phyloP scores from a whole-genome alignment of 345 rosid species.

The Citropsis articulata region DNA sequence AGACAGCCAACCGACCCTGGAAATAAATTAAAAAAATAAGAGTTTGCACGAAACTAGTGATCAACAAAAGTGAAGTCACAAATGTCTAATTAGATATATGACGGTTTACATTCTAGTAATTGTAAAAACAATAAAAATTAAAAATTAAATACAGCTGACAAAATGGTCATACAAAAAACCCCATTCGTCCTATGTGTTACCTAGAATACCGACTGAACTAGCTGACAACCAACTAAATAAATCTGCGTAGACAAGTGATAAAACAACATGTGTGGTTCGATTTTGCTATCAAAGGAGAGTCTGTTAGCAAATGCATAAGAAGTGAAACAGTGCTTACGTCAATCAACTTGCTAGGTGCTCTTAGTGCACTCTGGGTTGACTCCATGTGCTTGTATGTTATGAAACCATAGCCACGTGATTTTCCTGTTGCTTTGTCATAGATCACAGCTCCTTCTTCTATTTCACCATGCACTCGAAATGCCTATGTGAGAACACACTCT shows the following conservation, averaged over 20 bases:
- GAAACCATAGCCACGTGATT: constrained; percentile 79
- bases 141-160: neutral
- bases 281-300: neutral
- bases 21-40: neutral
- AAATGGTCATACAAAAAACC: neutral
- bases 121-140: neutral
- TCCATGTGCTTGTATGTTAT: constrained; percentile 67
- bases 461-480: constrained; percentile 62
- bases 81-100: neutral
- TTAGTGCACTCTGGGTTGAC: constrained; percentile 55
- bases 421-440: constrained; percentile 64
- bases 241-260: neutral
- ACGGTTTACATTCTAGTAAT: neutral
- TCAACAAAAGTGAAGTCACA: neutral
- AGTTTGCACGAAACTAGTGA: neutral
- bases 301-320: constrained; percentile 10
- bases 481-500: constrained; percentile 34
- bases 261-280: neutral
- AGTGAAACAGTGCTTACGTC: constrained; percentile 41
- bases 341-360: constrained; percentile 60
- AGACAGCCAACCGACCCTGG: constrained; percentile 68
- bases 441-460: constrained; percentile 77
- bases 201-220: neutral
- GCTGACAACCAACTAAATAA: neutral
- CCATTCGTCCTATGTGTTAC: neutral